Evolutionary conservation across 2,329 filamentous ascomycete genomes (phyloP).

Genomic region (Arthroderma uncinatum): DNA sequence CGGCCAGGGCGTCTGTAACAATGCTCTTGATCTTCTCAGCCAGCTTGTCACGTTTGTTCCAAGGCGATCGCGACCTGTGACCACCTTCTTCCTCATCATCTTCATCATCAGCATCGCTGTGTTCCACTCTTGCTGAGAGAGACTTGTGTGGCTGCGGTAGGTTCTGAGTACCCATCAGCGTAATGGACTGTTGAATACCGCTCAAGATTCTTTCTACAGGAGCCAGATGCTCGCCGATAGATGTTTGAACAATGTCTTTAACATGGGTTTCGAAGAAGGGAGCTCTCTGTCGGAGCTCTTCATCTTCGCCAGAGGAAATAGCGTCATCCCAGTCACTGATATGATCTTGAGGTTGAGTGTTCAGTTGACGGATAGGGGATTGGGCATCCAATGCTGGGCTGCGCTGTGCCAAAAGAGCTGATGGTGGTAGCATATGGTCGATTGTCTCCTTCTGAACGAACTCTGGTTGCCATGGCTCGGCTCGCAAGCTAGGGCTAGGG

Average conservation of each 20-base stretch:
- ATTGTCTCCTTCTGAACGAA: background rate
- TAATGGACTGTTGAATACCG: constrained; percentile 60
- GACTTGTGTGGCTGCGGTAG: constrained; percentile 43
- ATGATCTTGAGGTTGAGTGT: constrained; percentile 49
- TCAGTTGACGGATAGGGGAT: constrained; percentile 51
- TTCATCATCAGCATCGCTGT: constrained; percentile 92
- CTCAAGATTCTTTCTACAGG: constrained; percentile 72
- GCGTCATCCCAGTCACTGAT: constrained; percentile 88
- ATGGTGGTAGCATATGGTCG: background rate
- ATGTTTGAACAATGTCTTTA: constrained; percentile 68
- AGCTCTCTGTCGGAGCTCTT: constrained; percentile 68
- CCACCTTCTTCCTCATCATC: constrained; percentile 50
- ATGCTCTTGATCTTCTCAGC: constrained; percentile 66
- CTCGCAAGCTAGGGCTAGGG: constrained; percentile 60
- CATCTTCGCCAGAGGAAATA: constrained; percentile 70
- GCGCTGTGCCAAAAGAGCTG: background rate
- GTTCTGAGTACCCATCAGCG: constrained; percentile 45
- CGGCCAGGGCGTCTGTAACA: constrained; percentile 54
- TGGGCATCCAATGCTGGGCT: constrained; percentile 23
- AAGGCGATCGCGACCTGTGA: constrained; percentile 64
- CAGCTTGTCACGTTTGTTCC: constrained; percentile 55
- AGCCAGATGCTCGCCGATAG: constrained; percentile 63
- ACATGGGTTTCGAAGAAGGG: constrained; percentile 87
- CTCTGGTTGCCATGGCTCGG: constrained; percentile 29
- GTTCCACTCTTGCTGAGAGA: constrained; percentile 53